Percentiles rank a stretch among this genome's conserved stretches.
phyloP scores from a whole-genome alignment of 2,329 filamentous ascomycete genomes.

The Exophiala sp. region DNA sequence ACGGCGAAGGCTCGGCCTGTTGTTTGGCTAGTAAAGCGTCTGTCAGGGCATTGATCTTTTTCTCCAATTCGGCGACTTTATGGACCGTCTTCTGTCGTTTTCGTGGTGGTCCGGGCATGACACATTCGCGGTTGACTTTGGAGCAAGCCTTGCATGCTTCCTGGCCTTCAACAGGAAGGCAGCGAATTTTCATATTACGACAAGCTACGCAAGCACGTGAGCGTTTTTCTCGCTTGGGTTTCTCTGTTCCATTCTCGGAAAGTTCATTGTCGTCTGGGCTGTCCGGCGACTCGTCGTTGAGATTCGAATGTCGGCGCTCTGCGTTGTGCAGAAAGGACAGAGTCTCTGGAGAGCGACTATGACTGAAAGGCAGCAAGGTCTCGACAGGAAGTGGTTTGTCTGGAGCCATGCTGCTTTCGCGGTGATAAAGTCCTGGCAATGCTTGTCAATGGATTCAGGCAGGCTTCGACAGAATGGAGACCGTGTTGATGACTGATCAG shows the following conservation, averaged over 20 bases:
- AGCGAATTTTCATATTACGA: slow-evolving; percentile 29
- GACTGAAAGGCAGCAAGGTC: slow-evolving; percentile 11
- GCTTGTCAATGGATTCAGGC: background rate
- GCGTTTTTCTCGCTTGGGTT: slow-evolving; percentile 25
- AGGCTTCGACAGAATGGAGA: background rate
- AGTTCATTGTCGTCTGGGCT: slow-evolving; percentile 17
- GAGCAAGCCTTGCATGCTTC: slow-evolving; percentile 66
- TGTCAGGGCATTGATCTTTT: slow-evolving; percentile 84
- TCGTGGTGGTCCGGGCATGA: slow-evolving; percentile 69
- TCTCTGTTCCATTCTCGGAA: slow-evolving; percentile 14
- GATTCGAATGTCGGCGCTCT: slow-evolving; percentile 5
- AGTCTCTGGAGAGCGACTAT: slow-evolving; percentile 10
- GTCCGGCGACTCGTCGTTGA: slow-evolving; percentile 13
- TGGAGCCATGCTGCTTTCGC: background rate
- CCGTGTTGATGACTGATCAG: background rate
- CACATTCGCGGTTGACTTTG: slow-evolving; percentile 73
- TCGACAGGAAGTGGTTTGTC: slow-evolving; percentile 8
- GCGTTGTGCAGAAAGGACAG: slow-evolving; percentile 5
- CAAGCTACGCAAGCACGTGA: slow-evolving; percentile 27
- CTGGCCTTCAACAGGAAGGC: slow-evolving; percentile 27
- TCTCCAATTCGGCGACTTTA: slow-evolving; percentile 83
- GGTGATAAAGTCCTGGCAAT: background rate
- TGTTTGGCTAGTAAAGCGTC: slow-evolving; percentile 65
- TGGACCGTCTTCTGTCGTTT: slow-evolving; percentile 91
- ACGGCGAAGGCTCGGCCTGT: slow-evolving; percentile 18